Conservation (phyloP, 208 protist genomes). For the Sergeia podlipaevii region DNA sequence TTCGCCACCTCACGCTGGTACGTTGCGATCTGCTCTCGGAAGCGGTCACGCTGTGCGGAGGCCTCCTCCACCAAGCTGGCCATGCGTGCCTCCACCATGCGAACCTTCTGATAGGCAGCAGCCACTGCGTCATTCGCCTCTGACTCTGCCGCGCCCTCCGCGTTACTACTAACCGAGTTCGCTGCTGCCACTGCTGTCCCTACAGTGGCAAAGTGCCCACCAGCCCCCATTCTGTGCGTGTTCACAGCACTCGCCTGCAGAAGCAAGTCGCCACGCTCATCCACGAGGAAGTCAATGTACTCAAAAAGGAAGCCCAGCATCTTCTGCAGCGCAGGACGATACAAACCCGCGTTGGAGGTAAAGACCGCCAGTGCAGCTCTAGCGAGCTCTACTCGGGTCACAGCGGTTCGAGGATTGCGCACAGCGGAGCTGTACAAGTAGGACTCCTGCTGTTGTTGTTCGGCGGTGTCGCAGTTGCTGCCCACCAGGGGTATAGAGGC, state of each 20-base stretch:
- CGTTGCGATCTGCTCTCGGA: slow-evolving; percentile 53
- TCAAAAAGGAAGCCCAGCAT: slow-evolving; percentile 74
- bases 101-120: slow-evolving; percentile 59
- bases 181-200: background rate
- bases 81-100: slow-evolving; percentile 63
- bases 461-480: too few relatives aligned
- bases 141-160: slow-evolving; percentile 5
- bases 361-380: slow-evolving; percentile 78
- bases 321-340: slow-evolving; percentile 58
- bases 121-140: slow-evolving; percentile 45
- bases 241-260: too few relatives aligned
- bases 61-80: slow-evolving; percentile 69
- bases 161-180: background rate
- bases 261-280: slow-evolving; percentile 19
- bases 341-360: slow-evolving; percentile 66
- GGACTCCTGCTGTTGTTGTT: too few relatives aligned
- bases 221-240: too few relatives aligned
- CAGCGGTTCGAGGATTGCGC: background rate
- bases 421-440: too few relatives aligned
- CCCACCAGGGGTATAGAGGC: too few relatives aligned
- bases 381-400: slow-evolving; percentile 61
- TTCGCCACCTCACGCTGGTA: slow-evolving; percentile 31
- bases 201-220: background rate
- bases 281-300: slow-evolving; percentile 55
- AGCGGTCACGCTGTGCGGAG: slow-evolving; percentile 68